These are phyloP conservation scores for Cryptococcus sp. DNA, from an alignment of 1,284 basidiomycete genomes.

Conservation along the genomic window DNA sequence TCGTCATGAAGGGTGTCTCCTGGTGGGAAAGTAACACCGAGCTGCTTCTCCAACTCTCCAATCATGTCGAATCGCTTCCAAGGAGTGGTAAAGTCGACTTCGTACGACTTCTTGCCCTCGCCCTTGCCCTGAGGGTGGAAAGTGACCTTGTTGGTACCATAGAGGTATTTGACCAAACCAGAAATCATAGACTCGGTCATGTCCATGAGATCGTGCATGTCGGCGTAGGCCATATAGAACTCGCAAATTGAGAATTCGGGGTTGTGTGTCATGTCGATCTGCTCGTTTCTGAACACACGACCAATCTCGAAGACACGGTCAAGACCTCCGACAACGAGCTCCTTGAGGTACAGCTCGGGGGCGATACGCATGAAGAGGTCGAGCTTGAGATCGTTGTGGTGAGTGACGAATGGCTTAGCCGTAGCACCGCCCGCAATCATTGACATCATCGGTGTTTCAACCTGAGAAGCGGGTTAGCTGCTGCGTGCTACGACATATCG, in stretches of 20 bases:
- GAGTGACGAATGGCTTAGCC: conserved; percentile 97
- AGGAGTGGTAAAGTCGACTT: conserved; percentile 88
- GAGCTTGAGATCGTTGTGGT: conserved; percentile 97
- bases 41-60: conserved; percentile 90
- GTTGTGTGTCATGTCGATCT: conserved; percentile 97
- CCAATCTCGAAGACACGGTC: conserved; percentile 99
- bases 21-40: conserved; percentile 88
- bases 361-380: conserved; percentile 98
- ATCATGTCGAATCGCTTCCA: conserved; percentile 99
- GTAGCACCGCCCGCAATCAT: conserved; percentile 96
- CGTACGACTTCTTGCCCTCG: conserved; percentile 62
- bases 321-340: conserved; percentile 94
- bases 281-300: conserved; percentile 96
- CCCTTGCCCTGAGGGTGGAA: conserved; percentile 96
- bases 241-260: conserved; percentile 99
- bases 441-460: conserved; percentile 98
- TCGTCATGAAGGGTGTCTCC: conserved; percentile 87
- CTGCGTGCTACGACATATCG: too few species aligned
- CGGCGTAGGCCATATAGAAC: conserved; percentile 99
- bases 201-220: conserved; percentile 99
- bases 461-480: conserved; percentile 48
- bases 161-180: conserved; percentile 86
- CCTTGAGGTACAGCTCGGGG: conserved; percentile 97
- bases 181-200: conserved; percentile 90
- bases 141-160: conserved; percentile 70